A percentile compares a stretch with the other conserved stretches of the same genome.
Conservation (phyloP, 2,329 filamentous ascomycete genomes). For the Diplodia intermedia region DNA sequence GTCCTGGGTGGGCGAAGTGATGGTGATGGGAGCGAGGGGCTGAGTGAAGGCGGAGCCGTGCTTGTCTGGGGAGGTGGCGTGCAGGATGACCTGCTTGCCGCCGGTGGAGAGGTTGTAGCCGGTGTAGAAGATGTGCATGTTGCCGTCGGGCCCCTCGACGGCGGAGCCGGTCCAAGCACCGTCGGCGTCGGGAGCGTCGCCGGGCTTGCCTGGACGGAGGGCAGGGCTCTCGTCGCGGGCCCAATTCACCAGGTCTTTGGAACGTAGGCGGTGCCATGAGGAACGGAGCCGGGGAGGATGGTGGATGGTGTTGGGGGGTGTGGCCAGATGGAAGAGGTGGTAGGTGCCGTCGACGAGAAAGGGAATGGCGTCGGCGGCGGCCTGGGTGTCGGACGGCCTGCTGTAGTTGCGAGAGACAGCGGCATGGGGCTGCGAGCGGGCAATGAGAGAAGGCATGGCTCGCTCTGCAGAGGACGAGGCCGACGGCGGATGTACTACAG, state of each 20-base stretch:
- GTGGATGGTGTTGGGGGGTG: conserved; percentile 43
- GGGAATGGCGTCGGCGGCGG: conserved; percentile 49
- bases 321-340: conserved; percentile 46
- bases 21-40: conserved; percentile 37
- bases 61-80: conserved; percentile 38
- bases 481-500: no score
- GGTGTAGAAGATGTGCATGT: conserved; percentile 50
- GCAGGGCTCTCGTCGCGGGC: conserved; percentile 39
- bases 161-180: conserved; percentile 49
- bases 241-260: conserved; percentile 45
- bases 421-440: neutral
- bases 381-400: conserved; percentile 41
- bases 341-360: conserved; percentile 48
- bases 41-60: conserved; percentile 42
- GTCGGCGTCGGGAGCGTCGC: conserved; percentile 42
- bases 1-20: conserved; percentile 36
- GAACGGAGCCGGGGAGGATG: conserved; percentile 45
- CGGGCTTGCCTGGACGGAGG: conserved; percentile 37
- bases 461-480: no score
- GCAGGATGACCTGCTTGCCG: conserved; percentile 47
- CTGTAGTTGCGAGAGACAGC: conserved; percentile 33
- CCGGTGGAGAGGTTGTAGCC: conserved; percentile 45
- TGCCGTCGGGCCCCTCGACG: conserved; percentile 43
- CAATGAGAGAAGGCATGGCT: conserved; percentile 16
- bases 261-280: conserved; percentile 44